Base-by-base conservation (phyloP, 164 flowering plant species). In the Pachysandra terminalis region DNA sequence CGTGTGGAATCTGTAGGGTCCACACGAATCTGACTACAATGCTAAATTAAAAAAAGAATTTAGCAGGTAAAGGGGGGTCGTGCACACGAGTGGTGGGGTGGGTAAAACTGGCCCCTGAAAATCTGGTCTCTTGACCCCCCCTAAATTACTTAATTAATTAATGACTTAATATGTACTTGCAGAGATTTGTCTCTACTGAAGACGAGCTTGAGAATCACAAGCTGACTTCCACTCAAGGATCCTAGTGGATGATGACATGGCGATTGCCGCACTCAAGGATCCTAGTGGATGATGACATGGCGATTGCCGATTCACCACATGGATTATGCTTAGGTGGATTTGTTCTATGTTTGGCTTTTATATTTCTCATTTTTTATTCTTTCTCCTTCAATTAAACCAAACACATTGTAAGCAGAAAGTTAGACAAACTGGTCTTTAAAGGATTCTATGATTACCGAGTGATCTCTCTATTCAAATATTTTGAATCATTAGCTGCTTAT, bases 11-110 rank as follows among this genome's bases (percentile, higher is more conserved):
- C 19, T 19, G 61, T 27, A 12, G 61, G 10, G 5, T 22, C 24
- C 24, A 19, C 10, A 21, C 10, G 51, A 45, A 45, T 45, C 51
- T 45, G 51, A 45, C 10, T 45, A 7, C 7, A 7, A 32, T 45
- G 8, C 26, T 6, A 56, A n/a, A 0, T 15, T 66, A 48, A 59
- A 68, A 68, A 68, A 64, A 66, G 37, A n/a, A n/a, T n/a, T n/a
- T n/a, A n/a, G n/a, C n/a, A n/a, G n/a, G n/a, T n/a, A n/a, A n/a
- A n/a, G n/a, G n/a, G n/a, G 45, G 59, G 67, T 78, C 76, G 80
- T 75, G 84, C 75, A 70, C 75, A 76, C 66, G 77, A 73, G 79
- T 65, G 69, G 76, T 51, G 65, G 65, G 74, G 61, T n/a, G n/a
- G n/a, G n/a, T n/a, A n/a, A 58, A 59, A 25, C 57, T 58, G 63